phyloP scores from a whole-genome alignment of 352 stramenopile species.

The Phytophthora nicotianae region DNA sequence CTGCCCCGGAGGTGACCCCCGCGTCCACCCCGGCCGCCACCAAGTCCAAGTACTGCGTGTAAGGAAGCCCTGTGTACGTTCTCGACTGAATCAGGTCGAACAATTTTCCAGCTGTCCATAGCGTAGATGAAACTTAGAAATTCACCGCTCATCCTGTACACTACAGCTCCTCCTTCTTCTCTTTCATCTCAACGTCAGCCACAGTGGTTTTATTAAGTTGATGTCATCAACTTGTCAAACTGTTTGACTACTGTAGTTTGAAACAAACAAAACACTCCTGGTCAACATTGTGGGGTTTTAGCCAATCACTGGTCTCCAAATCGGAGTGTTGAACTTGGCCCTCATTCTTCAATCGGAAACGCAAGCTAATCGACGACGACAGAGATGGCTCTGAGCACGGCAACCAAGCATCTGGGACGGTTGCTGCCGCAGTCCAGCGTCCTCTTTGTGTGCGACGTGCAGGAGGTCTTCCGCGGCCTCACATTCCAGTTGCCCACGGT shows the following conservation, averaged over 20 bases:
- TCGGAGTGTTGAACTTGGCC: slow-evolving; percentile 1
- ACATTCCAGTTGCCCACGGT: slow-evolving; percentile 95
- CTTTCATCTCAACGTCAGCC: not conserved
- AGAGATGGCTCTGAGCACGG: slow-evolving; percentile 39
- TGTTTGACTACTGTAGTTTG: no score
- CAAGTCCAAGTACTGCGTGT: slow-evolving; percentile 42
- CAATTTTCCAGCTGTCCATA: slow-evolving; percentile 27
- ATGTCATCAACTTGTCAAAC: no score
- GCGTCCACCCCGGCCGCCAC: slow-evolving; percentile 20
- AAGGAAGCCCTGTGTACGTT: slow-evolving; percentile 12
- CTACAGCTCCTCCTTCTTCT: not conserved
- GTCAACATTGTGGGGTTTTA: not conserved
- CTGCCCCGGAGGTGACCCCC: slow-evolving; percentile 18
- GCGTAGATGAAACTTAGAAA: slow-evolving; percentile 26
- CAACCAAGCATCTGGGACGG: slow-evolving; percentile 48
- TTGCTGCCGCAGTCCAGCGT: slow-evolving; percentile 73
- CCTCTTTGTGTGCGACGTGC: slow-evolving; percentile 97
- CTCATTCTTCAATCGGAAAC: slow-evolving; percentile 21
- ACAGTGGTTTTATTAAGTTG: no score
- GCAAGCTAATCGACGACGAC: slow-evolving; percentile 6
- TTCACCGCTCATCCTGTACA: slow-evolving; percentile 20
- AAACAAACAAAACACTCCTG: no score
- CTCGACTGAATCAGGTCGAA: slow-evolving; percentile 11
- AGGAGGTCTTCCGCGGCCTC: slow-evolving; percentile 95
- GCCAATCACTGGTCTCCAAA: not conserved